These are phyloP conservation scores for Pilaira anomala DNA, from an alignment of 192 early-diverging fungal genomes.

Conservation along the genomic window DNA sequence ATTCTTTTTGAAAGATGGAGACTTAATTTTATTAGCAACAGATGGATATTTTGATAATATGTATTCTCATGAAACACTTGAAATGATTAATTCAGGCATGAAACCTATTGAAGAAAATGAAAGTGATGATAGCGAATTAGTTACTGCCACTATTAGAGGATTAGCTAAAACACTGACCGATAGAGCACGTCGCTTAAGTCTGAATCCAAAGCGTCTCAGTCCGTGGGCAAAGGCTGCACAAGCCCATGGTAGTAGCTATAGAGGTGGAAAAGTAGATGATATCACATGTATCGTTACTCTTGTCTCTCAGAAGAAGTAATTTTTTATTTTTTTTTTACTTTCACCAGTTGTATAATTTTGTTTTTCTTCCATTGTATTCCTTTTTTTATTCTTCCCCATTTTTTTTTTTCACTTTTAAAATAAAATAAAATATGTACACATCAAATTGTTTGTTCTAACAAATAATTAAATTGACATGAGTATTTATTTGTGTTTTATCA, in stretches of 20 bases:
- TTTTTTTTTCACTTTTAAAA: too few species aligned
- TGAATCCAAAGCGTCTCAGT: slow-evolving; percentile 47
- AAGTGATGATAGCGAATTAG: slow-evolving; percentile 26
- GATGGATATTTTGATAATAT: slow-evolving; percentile 66
- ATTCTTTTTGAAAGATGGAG: slow-evolving; percentile 54
- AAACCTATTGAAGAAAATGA: slow-evolving; percentile 3
- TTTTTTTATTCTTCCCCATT: too few species aligned
- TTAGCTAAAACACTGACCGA: slow-evolving; percentile 51
- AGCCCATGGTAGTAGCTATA: slow-evolving; percentile 41
- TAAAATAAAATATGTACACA: too few species aligned
- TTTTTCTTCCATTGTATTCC: too few species aligned
- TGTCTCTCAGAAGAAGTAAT: slow-evolving; percentile 20
- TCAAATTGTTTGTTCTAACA: too few species aligned
- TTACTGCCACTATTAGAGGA: slow-evolving; percentile 39
- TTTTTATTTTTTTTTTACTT: too few species aligned
- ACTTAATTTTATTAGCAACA: slow-evolving; percentile 55
- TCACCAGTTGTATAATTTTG: too few species aligned
- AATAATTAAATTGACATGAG: too few species aligned
- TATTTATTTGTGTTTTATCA: too few species aligned
- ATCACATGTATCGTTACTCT: slow-evolving; percentile 56
- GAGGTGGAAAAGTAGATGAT: slow-evolving; percentile 57
- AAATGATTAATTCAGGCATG: slow-evolving; percentile 45
- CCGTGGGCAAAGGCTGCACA: slow-evolving; percentile 52
- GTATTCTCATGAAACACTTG: slow-evolving; percentile 49
- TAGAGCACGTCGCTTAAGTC: slow-evolving; percentile 45